Conservation (phyloP, 2,329 filamentous ascomycete genomes). For the Fusarium pseudoanthophilum region DNA sequence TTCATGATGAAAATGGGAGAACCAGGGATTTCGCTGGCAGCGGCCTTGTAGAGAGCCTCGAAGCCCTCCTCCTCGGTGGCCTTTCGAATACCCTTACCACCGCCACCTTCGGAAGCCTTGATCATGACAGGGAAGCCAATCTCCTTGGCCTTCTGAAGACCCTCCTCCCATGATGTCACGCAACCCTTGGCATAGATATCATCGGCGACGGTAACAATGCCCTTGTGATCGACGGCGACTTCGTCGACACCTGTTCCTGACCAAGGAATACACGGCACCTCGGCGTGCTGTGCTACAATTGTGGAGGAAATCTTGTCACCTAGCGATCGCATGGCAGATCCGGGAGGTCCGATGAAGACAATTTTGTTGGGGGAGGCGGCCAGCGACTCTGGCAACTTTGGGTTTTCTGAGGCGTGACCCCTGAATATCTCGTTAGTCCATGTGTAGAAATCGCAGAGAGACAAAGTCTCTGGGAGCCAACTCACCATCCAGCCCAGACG, state of each 20-base stretch:
- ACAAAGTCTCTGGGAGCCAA: conserved; percentile 2
- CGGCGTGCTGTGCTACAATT: conserved; percentile 96
- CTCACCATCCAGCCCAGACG: conserved; percentile 98
- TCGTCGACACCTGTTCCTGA: conserved; percentile 91
- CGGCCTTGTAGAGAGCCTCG: conserved; percentile 88
- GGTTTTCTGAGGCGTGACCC: conserved; percentile 99
- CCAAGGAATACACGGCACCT: conserved; percentile 99
- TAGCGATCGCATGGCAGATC: conserved; percentile 97
- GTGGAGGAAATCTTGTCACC: conserved; percentile 99
- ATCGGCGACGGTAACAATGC: conserved; percentile 92
- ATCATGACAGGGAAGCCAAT: conserved; percentile 99
- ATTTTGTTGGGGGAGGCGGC: conserved; percentile 98
- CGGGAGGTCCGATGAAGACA: conserved; percentile 97
- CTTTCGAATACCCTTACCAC: conserved; percentile 99
- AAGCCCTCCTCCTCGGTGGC: conserved; percentile 88
- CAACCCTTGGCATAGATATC: conserved; percentile 90
- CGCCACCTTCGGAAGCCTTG: conserved; percentile 99
- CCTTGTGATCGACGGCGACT: conserved; percentile 80
- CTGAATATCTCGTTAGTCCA: conserved; percentile 59
- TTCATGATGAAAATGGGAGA: conserved; percentile 99
- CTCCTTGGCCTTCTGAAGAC: conserved; percentile 82
- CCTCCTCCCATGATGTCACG: conserved; percentile 89
- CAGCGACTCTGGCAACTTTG: conserved; percentile 93
- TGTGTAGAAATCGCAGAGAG: conserved; percentile 8
- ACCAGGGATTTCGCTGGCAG: conserved; percentile 95